Conservation (phyloP, 768 basidiomycete genomes). For the Trametes villosa region DNA sequence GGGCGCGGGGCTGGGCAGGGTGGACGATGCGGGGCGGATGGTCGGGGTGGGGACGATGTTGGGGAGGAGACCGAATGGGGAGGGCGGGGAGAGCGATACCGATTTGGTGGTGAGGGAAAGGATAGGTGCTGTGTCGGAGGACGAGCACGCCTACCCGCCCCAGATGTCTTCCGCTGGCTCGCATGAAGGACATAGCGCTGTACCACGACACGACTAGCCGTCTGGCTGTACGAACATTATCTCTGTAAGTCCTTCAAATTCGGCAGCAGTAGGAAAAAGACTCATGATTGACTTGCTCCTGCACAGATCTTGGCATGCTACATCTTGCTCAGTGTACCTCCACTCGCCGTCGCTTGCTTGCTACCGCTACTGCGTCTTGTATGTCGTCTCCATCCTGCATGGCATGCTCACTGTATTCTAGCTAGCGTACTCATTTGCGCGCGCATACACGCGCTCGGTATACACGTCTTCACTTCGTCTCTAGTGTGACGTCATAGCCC, state of each 20-base stretch:
- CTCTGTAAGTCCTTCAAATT: not conserved
- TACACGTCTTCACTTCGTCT: not conserved
- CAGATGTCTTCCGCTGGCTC: slow-evolving; percentile 8
- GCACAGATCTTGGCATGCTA: not conserved
- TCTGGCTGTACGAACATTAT: not conserved
- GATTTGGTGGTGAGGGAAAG: slow-evolving; percentile 6
- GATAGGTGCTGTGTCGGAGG: slow-evolving; percentile 5
- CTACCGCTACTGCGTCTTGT: not conserved
- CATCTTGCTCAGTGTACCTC: not conserved
- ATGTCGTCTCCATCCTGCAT: not conserved
- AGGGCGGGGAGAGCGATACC: slow-evolving; percentile 13
- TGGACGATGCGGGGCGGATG: not conserved
- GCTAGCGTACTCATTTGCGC: not conserved
- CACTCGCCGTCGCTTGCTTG: not conserved
- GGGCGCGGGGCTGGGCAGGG: not conserved
- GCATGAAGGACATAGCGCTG: not conserved
- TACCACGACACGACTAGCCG: not conserved
- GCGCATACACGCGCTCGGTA: not conserved
- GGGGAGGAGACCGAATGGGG: slow-evolving; percentile 10
- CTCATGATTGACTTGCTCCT: not conserved
- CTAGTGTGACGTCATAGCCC: not conserved
- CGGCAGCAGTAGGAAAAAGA: no score
- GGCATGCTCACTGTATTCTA: slow-evolving; percentile 3
- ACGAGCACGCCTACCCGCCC: slow-evolving; percentile 6
- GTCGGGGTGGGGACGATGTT: not conserved